phyloP scores from a whole-genome alignment of 2,329 filamentous ascomycete species.

The Capronia coronata region DNA sequence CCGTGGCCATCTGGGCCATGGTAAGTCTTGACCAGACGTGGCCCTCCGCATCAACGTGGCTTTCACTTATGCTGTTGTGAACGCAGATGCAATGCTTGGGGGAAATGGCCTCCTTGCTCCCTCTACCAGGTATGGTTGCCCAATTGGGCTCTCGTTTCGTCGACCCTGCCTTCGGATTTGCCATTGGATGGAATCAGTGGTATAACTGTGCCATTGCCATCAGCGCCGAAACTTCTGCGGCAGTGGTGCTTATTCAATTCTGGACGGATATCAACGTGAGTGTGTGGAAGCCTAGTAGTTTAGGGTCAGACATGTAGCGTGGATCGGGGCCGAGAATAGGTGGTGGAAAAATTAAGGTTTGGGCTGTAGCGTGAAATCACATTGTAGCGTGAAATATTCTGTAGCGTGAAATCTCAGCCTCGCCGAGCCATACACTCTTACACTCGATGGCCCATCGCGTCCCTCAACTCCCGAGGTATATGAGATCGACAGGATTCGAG shows the following conservation, averaged over 20 bases:
- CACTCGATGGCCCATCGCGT: no score
- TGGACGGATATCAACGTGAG: slow-evolving; percentile 6
- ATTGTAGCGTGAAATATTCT: no score
- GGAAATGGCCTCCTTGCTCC: slow-evolving; percentile 6
- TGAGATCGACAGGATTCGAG: no score
- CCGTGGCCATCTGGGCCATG: slow-evolving; percentile 1
- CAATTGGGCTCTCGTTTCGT: slow-evolving; percentile 4
- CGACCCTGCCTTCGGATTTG: slow-evolving; percentile 3
- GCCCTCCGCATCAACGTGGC: background rate
- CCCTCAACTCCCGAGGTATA: no score
- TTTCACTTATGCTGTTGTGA: background rate
- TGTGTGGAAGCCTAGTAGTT: background rate
- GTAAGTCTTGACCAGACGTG: background rate
- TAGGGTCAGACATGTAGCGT: no score
- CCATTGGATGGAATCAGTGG: slow-evolving; percentile 5
- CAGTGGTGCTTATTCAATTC: slow-evolving; percentile 1
- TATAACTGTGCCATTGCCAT: slow-evolving; percentile 4
- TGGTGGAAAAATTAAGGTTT: no score
- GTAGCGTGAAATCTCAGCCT: no score
- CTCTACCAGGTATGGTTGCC: slow-evolving; percentile 2
- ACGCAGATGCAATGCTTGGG: slow-evolving; percentile 7
- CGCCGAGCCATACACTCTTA: no score
- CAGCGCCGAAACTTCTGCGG: slow-evolving; percentile 3
- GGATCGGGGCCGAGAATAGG: no score
- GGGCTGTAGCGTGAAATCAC: no score